Conservation (phyloP, 108 stramenopile species). For the Stephanodiscus triporus region DNA sequence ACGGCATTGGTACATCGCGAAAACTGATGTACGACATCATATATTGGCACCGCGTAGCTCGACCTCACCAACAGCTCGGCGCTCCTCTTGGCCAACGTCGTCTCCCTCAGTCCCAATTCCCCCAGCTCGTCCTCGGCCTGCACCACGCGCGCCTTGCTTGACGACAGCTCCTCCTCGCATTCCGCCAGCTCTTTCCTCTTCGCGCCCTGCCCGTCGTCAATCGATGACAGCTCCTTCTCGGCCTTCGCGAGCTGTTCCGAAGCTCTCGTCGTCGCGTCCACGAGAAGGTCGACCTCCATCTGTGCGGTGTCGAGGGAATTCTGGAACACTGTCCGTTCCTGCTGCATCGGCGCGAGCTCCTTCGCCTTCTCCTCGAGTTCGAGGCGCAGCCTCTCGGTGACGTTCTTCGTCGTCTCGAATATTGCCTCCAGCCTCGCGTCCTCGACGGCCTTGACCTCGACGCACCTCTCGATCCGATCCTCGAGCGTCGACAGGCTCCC, state of each 20-base stretch:
- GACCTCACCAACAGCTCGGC: slow-evolving; percentile 66
- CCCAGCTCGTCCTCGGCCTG: slow-evolving; percentile 61
- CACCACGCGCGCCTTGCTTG: slow-evolving; percentile 55
- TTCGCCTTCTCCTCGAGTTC: slow-evolving; percentile 89
- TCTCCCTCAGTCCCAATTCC: slow-evolving; percentile 58
- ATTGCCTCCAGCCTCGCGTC: slow-evolving; percentile 79
- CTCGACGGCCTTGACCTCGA: slow-evolving; percentile 56
- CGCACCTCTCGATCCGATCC: slow-evolving; percentile 51
- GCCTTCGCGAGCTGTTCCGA: slow-evolving; percentile 75
- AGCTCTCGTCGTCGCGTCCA: slow-evolving; percentile 73
- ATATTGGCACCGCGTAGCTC: neutral
- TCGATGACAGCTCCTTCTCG: slow-evolving; percentile 71
- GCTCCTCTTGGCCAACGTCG: slow-evolving; percentile 52
- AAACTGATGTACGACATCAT: neutral
- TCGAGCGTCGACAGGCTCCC: slow-evolving; percentile 75
- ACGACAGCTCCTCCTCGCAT: slow-evolving; percentile 51
- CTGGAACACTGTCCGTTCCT: slow-evolving; percentile 79
- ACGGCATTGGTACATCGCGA: neutral
- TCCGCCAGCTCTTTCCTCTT: slow-evolving; percentile 58
- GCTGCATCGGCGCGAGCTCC: slow-evolving; percentile 82
- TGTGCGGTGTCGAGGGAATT: slow-evolving; percentile 79
- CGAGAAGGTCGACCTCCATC: slow-evolving; percentile 83
- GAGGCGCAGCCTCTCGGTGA: slow-evolving; percentile 81
- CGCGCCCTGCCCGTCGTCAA: slow-evolving; percentile 60
- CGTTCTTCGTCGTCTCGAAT: slow-evolving; percentile 72